phyloP scores from a whole-genome alignment of 805 yeast genomes.

The Kregervanrija pseudodelftensis region DNA sequence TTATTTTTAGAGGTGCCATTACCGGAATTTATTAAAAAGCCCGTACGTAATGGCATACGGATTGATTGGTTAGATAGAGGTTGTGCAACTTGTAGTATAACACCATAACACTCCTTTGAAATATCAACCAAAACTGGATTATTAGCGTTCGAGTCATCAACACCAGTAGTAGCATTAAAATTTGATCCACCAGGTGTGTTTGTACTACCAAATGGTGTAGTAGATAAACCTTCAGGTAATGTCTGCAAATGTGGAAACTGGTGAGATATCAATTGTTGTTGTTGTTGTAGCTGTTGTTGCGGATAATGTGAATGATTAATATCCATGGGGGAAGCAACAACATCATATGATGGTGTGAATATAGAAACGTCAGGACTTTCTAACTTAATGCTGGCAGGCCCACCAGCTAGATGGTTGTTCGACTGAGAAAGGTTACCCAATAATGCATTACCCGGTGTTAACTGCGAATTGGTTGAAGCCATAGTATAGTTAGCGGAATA shows the following conservation, averaged over 20 bases:
- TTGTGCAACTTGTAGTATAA: slow-evolving; percentile 51
- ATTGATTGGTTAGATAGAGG: slow-evolving; percentile 68
- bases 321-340: slow-evolving; percentile 22
- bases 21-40: slow-evolving; percentile 45
- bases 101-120: slow-evolving; percentile 45
- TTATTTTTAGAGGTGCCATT: slow-evolving; percentile 13
- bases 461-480: slow-evolving; percentile 23
- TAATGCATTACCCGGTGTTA: slow-evolving; percentile 9
- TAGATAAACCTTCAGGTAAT: slow-evolving; percentile 1
- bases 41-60: slow-evolving; percentile 63
- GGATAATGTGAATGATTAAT: background rate
- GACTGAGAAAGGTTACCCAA: background rate
- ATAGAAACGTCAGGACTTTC: slow-evolving; percentile 25
- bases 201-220: too few species aligned
- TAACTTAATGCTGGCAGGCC: slow-evolving; percentile 10
- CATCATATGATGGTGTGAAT: slow-evolving; percentile 24
- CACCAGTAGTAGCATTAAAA: background rate
- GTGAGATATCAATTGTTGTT: too few species aligned
- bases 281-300: slow-evolving; percentile 1
- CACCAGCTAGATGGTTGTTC: background rate
- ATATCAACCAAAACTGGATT: slow-evolving; percentile 37
- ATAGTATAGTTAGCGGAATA: slow-evolving; percentile 19
- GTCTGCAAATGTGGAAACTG: slow-evolving; percentile 3
- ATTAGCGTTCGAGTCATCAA: background rate
- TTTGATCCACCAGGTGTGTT: background rate